Conservation (phyloP, 768 basidiomycete species). For the Hebeloma cylindrosporum region DNA sequence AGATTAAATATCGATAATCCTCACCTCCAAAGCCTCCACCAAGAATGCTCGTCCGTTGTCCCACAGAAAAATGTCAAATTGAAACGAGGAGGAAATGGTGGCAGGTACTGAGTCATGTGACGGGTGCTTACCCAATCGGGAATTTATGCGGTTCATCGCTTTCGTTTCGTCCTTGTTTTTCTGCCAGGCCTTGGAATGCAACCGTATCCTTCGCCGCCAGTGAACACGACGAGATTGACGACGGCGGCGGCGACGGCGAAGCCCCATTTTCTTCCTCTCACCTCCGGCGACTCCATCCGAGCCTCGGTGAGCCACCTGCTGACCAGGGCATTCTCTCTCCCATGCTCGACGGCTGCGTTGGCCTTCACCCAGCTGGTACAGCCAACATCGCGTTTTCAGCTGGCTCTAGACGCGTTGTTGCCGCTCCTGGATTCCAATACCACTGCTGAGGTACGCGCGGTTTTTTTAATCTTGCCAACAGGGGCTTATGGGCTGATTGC, state of each 20-base stretch:
- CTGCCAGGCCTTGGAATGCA: constrained; percentile 18
- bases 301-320: constrained; percentile 70
- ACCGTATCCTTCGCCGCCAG: constrained; percentile 20
- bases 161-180: no score
- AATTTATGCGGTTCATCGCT: no score
- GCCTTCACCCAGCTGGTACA: constrained; percentile 76
- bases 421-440: constrained; percentile 61
- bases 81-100: no score
- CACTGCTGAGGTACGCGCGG: constrained; percentile 50
- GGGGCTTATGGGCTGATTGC: constrained; percentile 6
- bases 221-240: constrained; percentile 16
- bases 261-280: constrained; percentile 17
- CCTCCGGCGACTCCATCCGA: constrained; percentile 45
- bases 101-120: no score
- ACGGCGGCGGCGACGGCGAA: constrained; percentile 18
- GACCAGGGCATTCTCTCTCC: constrained; percentile 61
- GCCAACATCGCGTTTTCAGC: constrained; percentile 75
- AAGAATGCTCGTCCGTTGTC: no score
- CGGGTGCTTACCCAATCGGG: no score
- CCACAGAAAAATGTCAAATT: no score
- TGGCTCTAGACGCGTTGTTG: constrained; percentile 79
- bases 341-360: constrained; percentile 76
- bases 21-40: no score
- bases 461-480: constrained; percentile 9
- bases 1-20: no score